A percentile compares a stretch with the other conserved stretches of the same genome.
phyloP scores from a whole-genome alignment of 139 green algal species.

The Chlamydomonas incerta region DNA sequence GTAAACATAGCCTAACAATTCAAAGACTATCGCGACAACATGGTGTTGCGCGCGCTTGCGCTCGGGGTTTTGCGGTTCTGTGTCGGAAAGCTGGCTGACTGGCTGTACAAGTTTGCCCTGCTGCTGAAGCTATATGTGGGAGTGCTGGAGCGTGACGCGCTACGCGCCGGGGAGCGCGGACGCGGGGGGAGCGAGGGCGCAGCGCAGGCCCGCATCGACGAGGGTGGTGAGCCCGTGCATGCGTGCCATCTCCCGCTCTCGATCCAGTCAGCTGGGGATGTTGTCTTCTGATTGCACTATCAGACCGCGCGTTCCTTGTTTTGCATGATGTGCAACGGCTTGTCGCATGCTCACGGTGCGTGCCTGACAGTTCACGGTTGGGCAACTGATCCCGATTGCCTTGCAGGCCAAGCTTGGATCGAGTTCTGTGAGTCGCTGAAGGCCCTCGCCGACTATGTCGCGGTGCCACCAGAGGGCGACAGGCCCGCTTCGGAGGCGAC shows the following conservation, averaged over 20 bases:
- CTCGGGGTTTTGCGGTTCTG: background rate
- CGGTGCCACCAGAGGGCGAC: background rate
- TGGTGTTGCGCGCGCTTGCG: no score
- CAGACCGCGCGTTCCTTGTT: no score
- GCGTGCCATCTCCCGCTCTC: background rate
- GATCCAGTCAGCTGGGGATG: no score
- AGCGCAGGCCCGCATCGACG: conserved; percentile 1
- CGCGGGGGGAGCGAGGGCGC: background rate
- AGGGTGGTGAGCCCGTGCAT: background rate
- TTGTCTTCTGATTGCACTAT: no score
- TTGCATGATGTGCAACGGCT: no score
- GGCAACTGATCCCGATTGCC: no score
- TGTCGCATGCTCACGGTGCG: no score
- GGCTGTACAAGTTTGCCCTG: background rate
- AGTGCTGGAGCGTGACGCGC: conserved; percentile 11
- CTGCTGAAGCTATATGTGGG: background rate
- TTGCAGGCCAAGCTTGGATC: conserved; percentile 13
- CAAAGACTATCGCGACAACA: no score
- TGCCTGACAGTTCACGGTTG: no score
- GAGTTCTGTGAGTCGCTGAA: conserved; percentile 43
- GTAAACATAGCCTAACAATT: no score
- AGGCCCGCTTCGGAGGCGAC: background rate
- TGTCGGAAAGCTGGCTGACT: no score
- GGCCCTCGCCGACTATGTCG: background rate
- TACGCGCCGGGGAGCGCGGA: no score